Conservation (phyloP, 805 yeast genomes). For the Yarrowia keelungensis region DNA sequence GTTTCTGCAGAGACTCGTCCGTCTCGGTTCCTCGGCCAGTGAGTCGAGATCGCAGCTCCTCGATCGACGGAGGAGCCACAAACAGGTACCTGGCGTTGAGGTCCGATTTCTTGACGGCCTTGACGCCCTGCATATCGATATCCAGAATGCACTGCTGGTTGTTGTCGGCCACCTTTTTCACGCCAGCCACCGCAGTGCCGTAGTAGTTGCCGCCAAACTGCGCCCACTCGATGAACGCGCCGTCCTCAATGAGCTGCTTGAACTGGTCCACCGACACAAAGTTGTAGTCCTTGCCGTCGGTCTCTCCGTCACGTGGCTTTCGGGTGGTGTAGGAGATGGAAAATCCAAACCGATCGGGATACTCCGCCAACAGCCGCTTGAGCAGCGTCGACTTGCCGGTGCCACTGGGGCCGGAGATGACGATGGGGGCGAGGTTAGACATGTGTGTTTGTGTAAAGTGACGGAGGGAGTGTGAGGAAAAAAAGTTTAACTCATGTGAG, state of each 20-base stretch:
- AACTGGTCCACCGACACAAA: constrained; percentile 82
- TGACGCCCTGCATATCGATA: constrained; percentile 99
- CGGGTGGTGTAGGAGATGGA: constrained; percentile 95
- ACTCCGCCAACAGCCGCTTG: constrained; percentile 88
- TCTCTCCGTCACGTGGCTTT: constrained; percentile 89
- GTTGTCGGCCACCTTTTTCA: constrained; percentile 65
- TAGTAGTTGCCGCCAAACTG: constrained; percentile 97
- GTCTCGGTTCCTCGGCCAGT: constrained; percentile 95
- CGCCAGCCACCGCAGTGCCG: constrained; percentile 90
- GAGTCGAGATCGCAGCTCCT: constrained; percentile 74
- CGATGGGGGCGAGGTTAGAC: constrained; percentile 73
- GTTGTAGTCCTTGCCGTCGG: constrained; percentile 86
- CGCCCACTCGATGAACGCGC: constrained; percentile 95
- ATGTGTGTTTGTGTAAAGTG: constrained; percentile 35
- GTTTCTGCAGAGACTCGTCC: constrained; percentile 78
- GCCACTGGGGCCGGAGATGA: constrained; percentile 94
- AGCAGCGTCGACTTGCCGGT: constrained; percentile 95
- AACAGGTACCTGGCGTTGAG: constrained; percentile 86
- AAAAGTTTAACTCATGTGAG: background rate
- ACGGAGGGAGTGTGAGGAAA: too few relatives aligned
- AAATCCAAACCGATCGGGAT: constrained; percentile 89
- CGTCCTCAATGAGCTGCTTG: constrained; percentile 72
- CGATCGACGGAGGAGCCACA: constrained; percentile 91
- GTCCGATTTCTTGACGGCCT: constrained; percentile 81
- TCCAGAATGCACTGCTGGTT: constrained; percentile 87